Percentiles rank a stretch among this genome's conserved stretches.
Evolutionary conservation across 768 basidiomycete species (phyloP).

Genomic region (Boletus rubroflammeus): DNA sequence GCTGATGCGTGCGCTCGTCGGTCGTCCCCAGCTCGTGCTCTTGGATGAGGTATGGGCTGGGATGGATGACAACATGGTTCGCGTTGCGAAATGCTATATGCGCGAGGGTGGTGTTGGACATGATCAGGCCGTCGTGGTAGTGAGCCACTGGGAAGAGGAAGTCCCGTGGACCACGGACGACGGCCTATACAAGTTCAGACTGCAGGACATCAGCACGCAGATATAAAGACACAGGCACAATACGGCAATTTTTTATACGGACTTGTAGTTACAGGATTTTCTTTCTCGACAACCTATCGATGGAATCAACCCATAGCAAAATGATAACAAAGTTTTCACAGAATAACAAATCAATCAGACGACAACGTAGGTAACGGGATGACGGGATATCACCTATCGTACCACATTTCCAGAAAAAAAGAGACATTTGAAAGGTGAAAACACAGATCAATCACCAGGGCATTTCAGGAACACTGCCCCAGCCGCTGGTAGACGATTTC

Average conservation of each 20-base stretch:
- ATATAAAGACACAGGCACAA: background rate
- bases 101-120: slow-evolving; percentile 45
- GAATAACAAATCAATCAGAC: slow-evolving; percentile 1
- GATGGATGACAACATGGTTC: slow-evolving; percentile 80
- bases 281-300: background rate
- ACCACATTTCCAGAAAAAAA: background rate
- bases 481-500: slow-evolving; percentile 24
- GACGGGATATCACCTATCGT: slow-evolving; percentile 1
- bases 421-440: background rate
- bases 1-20: slow-evolving; percentile 82
- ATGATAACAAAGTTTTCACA: background rate
- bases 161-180: slow-evolving; percentile 73
- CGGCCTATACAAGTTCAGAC: slow-evolving; percentile 40
- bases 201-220: slow-evolving; percentile 31
- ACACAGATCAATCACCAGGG: slow-evolving; percentile 20
- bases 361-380: background rate
- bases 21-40: slow-evolving; percentile 67
- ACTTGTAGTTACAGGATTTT: background rate
- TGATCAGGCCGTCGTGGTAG: slow-evolving; percentile 75
- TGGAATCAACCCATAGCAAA: background rate
- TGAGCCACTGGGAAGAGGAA: slow-evolving; percentile 92
- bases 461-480: slow-evolving; percentile 22
- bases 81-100: slow-evolving; percentile 59
- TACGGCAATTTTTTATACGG: background rate
- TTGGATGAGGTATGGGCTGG: slow-evolving; percentile 94